These are phyloP conservation scores for Begonia loranthoides DNA, from an alignment of 306 rosid species.

Conservation along the genomic window DNA sequence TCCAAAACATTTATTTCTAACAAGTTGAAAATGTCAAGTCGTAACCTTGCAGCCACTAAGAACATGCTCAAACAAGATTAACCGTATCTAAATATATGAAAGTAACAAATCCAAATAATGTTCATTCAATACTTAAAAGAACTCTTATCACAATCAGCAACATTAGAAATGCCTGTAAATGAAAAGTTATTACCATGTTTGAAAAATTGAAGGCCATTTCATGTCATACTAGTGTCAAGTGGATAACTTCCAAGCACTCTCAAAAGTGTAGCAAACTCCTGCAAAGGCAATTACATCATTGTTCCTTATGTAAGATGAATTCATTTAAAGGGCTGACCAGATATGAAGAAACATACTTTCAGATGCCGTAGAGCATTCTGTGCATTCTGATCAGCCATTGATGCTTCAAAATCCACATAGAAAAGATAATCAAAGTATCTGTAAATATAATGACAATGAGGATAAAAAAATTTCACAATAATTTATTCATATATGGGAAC, in stretches of 20 bases:
- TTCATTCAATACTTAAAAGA: no score
- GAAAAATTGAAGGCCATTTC: constrained; percentile 11
- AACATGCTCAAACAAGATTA: no score
- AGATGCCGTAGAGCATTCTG: constrained; percentile 84
- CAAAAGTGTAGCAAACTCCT: constrained; percentile 91
- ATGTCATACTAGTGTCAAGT: constrained; percentile 45
- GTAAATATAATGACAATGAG: constrained; percentile 4
- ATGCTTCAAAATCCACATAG: constrained; percentile 92
- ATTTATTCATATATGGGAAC: no score
- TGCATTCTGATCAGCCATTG: constrained; percentile 88
- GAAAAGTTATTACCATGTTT: background rate
- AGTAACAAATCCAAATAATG: no score
- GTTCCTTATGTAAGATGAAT: constrained; percentile 4
- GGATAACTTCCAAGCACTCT: constrained; percentile 99
- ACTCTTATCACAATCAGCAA: no score
- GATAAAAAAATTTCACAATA: constrained; percentile 7
- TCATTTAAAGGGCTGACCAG: constrained; percentile 5
- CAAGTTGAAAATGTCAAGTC: no score
- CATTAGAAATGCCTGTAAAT: no score
- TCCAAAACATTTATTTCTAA: no score
- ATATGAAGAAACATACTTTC: constrained; percentile 31
- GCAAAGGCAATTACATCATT: constrained; percentile 13
- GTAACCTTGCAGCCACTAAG: no score
- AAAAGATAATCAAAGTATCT: constrained; percentile 89
- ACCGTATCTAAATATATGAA: no score